phyloP scores from a whole-genome alignment of 306 rosid species.

The Rosa multiflora region DNA sequence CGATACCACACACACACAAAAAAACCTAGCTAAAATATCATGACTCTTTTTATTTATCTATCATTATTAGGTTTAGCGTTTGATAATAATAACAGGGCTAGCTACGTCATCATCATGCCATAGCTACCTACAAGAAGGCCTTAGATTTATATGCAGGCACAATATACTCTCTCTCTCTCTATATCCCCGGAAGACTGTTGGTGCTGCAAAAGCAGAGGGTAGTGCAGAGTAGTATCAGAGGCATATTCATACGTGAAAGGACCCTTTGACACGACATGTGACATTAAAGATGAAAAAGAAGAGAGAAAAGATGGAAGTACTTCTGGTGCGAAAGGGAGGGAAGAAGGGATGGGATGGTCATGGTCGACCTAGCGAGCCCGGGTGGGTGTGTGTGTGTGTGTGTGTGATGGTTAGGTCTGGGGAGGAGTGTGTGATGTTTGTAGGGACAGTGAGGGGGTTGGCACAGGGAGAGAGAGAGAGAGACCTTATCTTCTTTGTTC shows the following conservation, averaged over 20 bases:
- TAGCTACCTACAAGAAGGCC: background rate
- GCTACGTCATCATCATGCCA: conserved; percentile 1
- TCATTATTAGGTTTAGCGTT: background rate
- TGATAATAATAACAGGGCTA: conserved; percentile 1
- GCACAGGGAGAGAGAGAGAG: background rate
- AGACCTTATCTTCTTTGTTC: background rate
- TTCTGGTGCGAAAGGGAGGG: background rate
- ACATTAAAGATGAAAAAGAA: background rate
- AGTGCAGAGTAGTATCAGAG: conserved; percentile 4
- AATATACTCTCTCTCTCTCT: background rate
- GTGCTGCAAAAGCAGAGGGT: background rate
- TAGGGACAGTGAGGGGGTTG: background rate
- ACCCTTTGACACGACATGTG: background rate
- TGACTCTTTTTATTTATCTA: background rate
- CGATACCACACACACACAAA: too few relatives aligned
- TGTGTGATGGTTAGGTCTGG: background rate
- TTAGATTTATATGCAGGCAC: background rate
- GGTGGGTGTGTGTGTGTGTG: background rate
- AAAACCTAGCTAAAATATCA: background rate
- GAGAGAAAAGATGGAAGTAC: background rate
- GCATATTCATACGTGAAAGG: conserved; percentile 6
- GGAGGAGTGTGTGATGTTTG: background rate
- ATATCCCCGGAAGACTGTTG: too few relatives aligned
- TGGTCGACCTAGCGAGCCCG: background rate
- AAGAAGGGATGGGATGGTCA: background rate